phyloP scores from a whole-genome alignment of 352 stramenopile genomes.

The Hyaloperonospora brassicae region DNA sequence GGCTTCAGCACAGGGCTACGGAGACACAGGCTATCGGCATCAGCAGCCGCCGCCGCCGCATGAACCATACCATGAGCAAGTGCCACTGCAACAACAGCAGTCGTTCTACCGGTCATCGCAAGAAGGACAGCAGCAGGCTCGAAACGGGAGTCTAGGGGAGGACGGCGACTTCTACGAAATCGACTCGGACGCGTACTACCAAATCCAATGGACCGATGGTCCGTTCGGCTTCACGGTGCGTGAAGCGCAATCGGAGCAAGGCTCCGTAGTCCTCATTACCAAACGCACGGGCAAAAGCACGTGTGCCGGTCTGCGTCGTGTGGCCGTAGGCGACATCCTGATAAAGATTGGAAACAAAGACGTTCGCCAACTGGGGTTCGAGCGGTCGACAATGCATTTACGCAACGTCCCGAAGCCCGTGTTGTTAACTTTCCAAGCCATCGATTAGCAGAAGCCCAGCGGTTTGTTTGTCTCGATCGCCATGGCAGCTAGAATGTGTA shows the following conservation, averaged over 20 bases:
- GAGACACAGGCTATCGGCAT: constrained; percentile 18
- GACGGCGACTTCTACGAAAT: constrained; percentile 54
- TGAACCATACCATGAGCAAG: constrained; percentile 6
- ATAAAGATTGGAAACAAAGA: constrained; percentile 72
- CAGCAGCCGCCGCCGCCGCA: constrained; percentile 9
- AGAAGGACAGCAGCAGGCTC: constrained; percentile 12
- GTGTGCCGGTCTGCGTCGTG: constrained; percentile 60
- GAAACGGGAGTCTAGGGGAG: constrained; percentile 17
- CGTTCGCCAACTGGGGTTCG: constrained; percentile 60
- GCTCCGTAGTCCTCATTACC: constrained; percentile 68
- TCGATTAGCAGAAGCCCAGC: constrained; percentile 36
- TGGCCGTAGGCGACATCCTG: constrained; percentile 69
- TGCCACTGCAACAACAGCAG: constrained; percentile 12
- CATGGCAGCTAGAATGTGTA: not conserved
- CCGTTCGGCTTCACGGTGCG: constrained; percentile 75
- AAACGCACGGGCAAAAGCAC: constrained; percentile 71
- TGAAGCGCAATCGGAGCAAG: constrained; percentile 59
- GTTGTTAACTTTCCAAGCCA: constrained; percentile 67
- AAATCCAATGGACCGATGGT: constrained; percentile 73
- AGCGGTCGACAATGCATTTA: constrained; percentile 62
- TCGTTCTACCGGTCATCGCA: constrained; percentile 9
- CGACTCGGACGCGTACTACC: constrained; percentile 63
- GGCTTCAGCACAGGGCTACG: constrained; percentile 10
- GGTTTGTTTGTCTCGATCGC: constrained; percentile 18
- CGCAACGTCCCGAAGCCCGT: constrained; percentile 71